A percentile compares a stretch with the other conserved stretches of the same genome.
phyloP scores from a whole-genome alignment of 169 alveolate species.

The Eimeria sp. region DNA sequence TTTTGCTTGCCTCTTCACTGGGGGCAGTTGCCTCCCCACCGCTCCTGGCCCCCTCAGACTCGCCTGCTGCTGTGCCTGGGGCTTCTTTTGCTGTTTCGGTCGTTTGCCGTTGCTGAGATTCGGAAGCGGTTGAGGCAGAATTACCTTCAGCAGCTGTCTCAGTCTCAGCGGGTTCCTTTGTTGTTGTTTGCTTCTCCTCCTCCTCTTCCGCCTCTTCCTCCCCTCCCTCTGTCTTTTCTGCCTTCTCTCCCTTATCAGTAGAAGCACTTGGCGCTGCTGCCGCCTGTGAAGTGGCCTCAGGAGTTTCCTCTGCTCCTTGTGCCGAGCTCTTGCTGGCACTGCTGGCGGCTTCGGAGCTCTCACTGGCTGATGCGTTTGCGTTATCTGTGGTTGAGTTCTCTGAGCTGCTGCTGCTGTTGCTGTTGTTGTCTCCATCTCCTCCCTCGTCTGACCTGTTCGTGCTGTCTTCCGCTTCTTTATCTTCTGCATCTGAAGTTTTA shows the following conservation, averaged over 20 bases:
- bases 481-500: neutral
- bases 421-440: neutral
- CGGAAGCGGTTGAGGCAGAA: neutral
- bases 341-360: neutral
- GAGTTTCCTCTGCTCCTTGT: neutral
- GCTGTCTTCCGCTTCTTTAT: slow-evolving; percentile 8
- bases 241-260: slow-evolving; percentile 28
- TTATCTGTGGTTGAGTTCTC: neutral
- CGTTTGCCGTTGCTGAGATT: neutral
- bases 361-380: neutral
- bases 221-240: neutral
- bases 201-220: slow-evolving; percentile 44
- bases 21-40: neutral
- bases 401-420: slow-evolving; percentile 45
- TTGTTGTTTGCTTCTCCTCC: neutral
- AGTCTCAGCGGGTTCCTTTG: neutral
- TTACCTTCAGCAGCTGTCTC: neutral
- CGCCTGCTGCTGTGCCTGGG: slow-evolving; percentile 26
- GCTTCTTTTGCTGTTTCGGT: neutral
- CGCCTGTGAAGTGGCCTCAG: slow-evolving; percentile 6
- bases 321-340: neutral
- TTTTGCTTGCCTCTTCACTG: neutral
- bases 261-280: neutral
- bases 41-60: neutral
- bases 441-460: neutral